Percentiles rank a stretch among this genome's conserved stretches.
phyloP scores from a whole-genome alignment of 208 protist genomes.

The Trypanosoma theileri region DNA sequence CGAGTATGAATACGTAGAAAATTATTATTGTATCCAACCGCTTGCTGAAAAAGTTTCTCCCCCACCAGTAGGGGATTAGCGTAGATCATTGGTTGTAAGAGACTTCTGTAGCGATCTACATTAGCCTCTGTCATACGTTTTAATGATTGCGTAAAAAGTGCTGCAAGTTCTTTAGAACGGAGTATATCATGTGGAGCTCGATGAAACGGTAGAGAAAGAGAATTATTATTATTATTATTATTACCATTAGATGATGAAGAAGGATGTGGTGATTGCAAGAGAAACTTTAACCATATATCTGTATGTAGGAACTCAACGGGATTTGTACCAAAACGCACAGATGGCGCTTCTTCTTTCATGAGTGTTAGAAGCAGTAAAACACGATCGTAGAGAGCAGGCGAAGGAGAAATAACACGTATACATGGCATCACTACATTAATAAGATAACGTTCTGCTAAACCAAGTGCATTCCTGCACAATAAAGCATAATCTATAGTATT shows the following conservation, averaged over 20 bases:
- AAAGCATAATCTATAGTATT: not conserved
- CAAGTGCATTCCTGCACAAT: conserved; percentile 21
- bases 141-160: conserved; percentile 65
- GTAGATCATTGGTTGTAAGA: conserved; percentile 60
- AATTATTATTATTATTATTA: no score
- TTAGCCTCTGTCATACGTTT: conserved; percentile 70
- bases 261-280: conserved; percentile 3
- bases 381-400: conserved; percentile 54
- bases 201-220: no score
- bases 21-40: conserved; percentile 78
- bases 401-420: conserved; percentile 66
- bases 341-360: conserved; percentile 17
- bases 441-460: conserved; percentile 49
- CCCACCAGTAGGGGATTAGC: conserved; percentile 67
- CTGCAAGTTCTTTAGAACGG: conserved; percentile 54
- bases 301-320: conserved; percentile 41
- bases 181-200: conserved; percentile 60
- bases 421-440: conserved; percentile 70
- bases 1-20: conserved; percentile 69
- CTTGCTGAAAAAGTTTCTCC: conserved; percentile 67
- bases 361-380: conserved; percentile 42
- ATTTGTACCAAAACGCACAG: conserved; percentile 30
- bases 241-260: not conserved
- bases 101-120: conserved; percentile 47
- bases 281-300: conserved; percentile 21